Evolutionary conservation across 148 eudicot species (phyloP).

Genomic region (Chenopodium formosanum): DNA sequence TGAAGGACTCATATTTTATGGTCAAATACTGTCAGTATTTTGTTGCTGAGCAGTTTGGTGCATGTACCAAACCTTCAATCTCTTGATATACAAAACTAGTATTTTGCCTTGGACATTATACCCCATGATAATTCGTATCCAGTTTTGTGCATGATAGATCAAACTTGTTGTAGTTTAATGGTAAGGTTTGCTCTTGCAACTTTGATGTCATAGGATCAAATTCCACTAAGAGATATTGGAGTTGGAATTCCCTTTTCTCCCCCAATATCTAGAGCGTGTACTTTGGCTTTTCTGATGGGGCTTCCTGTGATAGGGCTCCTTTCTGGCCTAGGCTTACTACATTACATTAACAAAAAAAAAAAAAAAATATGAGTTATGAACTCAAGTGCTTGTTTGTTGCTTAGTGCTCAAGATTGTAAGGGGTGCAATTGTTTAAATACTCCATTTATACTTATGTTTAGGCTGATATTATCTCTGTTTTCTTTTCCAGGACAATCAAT

Average conservation of each 20-base stretch:
- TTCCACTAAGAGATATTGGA: not conserved
- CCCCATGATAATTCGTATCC: not conserved
- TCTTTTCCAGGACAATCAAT: slow-evolving; percentile 64
- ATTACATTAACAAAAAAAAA: not conserved
- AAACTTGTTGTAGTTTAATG: not conserved
- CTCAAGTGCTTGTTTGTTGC: not conserved
- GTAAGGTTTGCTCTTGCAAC: not conserved
- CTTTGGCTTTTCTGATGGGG: not conserved
- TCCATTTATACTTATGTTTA: not conserved
- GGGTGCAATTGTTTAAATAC: too few relatives aligned
- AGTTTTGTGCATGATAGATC: not conserved
- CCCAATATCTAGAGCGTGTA: not conserved
- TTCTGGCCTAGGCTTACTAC: not conserved
- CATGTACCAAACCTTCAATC: not conserved
- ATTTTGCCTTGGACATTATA: not conserved
- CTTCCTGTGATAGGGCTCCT: not conserved
- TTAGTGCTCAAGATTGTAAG: not conserved
- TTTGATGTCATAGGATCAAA: not conserved
- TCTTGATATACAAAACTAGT: not conserved
- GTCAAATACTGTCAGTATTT: not conserved
- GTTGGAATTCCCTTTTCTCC: not conserved
- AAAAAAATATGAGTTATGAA: not conserved
- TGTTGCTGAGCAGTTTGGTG: not conserved
- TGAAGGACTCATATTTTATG: not conserved
- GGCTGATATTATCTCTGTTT: not conserved